Percentiles rank a stretch among this genome's conserved stretches.
These are phyloP conservation scores for Harringtonia aguacate DNA, from an alignment of 2,329 filamentous ascomycete genomes.

Conservation along the genomic window DNA sequence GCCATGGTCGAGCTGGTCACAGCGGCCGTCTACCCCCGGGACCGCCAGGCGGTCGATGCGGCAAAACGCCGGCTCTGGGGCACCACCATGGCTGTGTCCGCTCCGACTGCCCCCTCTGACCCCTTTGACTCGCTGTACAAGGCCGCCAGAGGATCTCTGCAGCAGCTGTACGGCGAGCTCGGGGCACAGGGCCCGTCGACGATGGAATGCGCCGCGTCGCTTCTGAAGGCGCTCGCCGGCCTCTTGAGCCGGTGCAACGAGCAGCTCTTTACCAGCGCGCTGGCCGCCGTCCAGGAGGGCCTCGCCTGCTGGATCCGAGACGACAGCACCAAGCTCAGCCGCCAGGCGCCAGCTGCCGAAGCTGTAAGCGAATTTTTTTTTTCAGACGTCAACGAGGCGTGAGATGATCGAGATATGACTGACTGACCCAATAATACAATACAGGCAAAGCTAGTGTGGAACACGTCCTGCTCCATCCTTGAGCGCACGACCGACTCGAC, in stretches of 20 bases:
- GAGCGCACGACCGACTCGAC: constrained; percentile 23
- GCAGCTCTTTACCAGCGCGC: constrained; percentile 40
- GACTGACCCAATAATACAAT: neutral
- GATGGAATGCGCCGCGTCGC: constrained; percentile 23
- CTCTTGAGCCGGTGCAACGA: constrained; percentile 40
- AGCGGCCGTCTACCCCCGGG: constrained; percentile 43
- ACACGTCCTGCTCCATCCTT: constrained; percentile 31
- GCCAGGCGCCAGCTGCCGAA: constrained; percentile 27
- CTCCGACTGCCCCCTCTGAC: constrained; percentile 36
- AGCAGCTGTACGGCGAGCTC: constrained; percentile 35
- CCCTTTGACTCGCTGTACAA: constrained; percentile 58
- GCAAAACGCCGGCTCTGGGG: constrained; percentile 59
- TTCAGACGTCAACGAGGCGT: too few relatives aligned
- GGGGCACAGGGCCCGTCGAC: constrained; percentile 16
- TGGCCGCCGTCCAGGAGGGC: constrained; percentile 52
- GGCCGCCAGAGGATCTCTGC: constrained; percentile 42
- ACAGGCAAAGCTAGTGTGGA: constrained; percentile 41
- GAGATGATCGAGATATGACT: too few relatives aligned
- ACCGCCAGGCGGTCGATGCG: constrained; percentile 52
- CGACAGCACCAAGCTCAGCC: constrained; percentile 28
- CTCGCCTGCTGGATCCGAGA: constrained; percentile 57
- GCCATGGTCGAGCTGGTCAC: constrained; percentile 32
- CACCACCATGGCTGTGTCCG: constrained; percentile 27
- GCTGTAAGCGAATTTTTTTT: constrained; percentile 29
- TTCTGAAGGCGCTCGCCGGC: constrained; percentile 41